A percentile compares a stretch with the other conserved stretches of the same genome.
Conservation (phyloP, 2,329 filamentous ascomycete genomes). For the Beauveria sp. region DNA sequence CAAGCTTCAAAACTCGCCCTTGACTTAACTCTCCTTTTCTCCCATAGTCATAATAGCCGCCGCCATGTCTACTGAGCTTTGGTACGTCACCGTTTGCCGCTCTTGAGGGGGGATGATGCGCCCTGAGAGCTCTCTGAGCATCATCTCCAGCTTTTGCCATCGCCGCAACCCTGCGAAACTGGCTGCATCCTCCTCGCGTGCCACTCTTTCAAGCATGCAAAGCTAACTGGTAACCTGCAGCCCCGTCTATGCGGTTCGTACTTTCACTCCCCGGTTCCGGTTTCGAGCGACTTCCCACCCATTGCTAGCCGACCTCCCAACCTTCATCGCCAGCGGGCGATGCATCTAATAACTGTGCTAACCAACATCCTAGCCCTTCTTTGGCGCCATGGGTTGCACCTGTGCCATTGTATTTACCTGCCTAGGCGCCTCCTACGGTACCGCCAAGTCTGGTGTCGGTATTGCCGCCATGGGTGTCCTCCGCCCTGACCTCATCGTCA, state of each 20-base stretch:
- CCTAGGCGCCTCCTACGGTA: slow-evolving; percentile 95
- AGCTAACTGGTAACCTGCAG: slow-evolving; percentile 50
- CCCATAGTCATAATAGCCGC: slow-evolving; percentile 24
- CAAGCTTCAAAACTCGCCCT: slow-evolving; percentile 5
- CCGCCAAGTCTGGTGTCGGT: slow-evolving; percentile 97
- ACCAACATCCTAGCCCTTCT: slow-evolving; percentile 61
- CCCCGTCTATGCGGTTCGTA: slow-evolving; percentile 98
- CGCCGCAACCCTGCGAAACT: background rate
- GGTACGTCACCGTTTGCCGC: slow-evolving; percentile 51
- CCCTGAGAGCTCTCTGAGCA: slow-evolving; percentile 13
- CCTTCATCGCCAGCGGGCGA: background rate
- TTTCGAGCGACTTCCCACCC: slow-evolving; percentile 6
- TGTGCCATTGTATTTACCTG: slow-evolving; percentile 94
- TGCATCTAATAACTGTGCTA: slow-evolving; percentile 19
- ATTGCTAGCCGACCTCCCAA: background rate
- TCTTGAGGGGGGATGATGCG: slow-evolving; percentile 8
- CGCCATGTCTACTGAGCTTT: slow-evolving; percentile 74
- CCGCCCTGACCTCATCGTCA: slow-evolving; percentile 95
- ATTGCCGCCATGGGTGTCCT: slow-evolving; percentile 98
- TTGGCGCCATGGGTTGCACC: slow-evolving; percentile 97
- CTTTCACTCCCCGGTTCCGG: slow-evolving; percentile 15
- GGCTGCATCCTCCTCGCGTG: background rate
- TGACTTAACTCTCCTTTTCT: slow-evolving; percentile 14
- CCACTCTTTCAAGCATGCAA: slow-evolving; percentile 10
- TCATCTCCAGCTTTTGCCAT: slow-evolving; percentile 15